These are phyloP conservation scores for Castanea mollissima DNA, from an alignment of 306 rosid genomes.

Conservation along the genomic window DNA sequence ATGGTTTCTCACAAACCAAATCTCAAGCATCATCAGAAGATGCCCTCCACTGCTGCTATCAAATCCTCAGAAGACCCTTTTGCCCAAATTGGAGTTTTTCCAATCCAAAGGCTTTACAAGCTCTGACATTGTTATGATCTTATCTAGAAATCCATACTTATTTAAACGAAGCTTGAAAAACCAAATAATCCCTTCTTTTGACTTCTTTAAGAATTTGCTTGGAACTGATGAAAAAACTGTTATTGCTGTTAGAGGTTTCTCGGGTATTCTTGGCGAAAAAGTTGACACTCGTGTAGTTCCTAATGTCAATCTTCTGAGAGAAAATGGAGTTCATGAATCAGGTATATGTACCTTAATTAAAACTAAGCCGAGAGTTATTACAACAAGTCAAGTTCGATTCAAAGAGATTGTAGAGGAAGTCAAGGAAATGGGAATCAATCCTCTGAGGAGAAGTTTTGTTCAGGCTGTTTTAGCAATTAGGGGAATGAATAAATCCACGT, in stretches of 20 bases:
- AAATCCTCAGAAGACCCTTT: background rate
- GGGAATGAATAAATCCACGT: constrained; percentile 20
- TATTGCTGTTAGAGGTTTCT: background rate
- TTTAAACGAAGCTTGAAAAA: background rate
- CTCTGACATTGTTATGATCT: background rate
- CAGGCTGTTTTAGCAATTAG: constrained; percentile 30
- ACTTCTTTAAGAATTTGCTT: background rate
- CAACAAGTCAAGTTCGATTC: background rate
- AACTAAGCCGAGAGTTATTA: too few species aligned
- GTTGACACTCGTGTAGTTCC: too few species aligned
- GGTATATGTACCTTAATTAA: too few species aligned
- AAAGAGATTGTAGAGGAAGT: constrained; percentile 8
- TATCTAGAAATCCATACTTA: background rate
- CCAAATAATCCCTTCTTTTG: constrained; percentile 1
- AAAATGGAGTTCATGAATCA: constrained; percentile 2
- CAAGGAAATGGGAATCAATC: constrained; percentile 39
- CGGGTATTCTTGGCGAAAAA: background rate
- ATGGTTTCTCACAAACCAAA: constrained; percentile 6
- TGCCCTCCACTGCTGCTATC: background rate
- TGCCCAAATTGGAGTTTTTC: constrained; percentile 20
- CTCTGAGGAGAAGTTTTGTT: constrained; percentile 11
- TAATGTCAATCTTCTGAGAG: background rate
- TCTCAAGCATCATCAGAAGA: background rate
- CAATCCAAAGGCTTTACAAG: constrained; percentile 10
- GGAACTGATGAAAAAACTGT: background rate